Conservation (phyloP, 140 eudicot species). For the Bidens hawaiensis region DNA sequence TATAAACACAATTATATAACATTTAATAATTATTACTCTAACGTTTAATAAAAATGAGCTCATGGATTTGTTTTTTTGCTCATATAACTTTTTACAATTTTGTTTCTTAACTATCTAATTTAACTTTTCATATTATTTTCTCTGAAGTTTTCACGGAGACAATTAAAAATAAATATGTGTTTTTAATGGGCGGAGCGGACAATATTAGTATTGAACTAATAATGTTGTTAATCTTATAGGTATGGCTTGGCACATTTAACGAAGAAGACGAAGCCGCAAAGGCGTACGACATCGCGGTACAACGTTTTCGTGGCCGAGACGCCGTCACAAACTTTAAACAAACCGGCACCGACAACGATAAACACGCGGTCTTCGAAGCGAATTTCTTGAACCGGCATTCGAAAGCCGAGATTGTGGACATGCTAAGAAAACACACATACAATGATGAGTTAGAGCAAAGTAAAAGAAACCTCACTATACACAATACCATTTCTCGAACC, state of each 20-base stretch:
- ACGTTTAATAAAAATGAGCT: no score
- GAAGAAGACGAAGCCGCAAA: conserved; percentile 82
- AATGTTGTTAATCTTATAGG: neutral
- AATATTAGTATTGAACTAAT: no score
- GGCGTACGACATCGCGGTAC: conserved; percentile 85
- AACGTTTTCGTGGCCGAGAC: conserved; percentile 82
- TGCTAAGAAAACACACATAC: conserved; percentile 88
- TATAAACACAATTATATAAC: no score
- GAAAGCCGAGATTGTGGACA: conserved; percentile 85
- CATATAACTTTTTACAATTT: no score
- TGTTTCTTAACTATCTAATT: no score
- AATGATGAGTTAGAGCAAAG: conserved; percentile 82
- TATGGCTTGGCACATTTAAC: conserved; percentile 94
- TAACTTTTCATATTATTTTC: no score
- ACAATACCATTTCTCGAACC: conserved; percentile 1
- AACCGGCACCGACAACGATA: conserved; percentile 7
- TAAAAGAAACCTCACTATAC: conserved; percentile 21
- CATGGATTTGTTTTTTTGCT: no score
- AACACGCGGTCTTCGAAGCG: conserved; percentile 28
- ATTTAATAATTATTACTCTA: no score
- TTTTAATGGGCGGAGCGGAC: no score
- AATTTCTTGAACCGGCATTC: conserved; percentile 56
- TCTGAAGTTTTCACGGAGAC: no score
- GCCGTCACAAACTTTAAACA: conserved; percentile 77
- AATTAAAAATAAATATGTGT: no score